Evolutionary conservation across 176 grass and related monocot genomes (phyloP), one percentile per base, ranked within the genome.

Genomic region (Oryza punctata): DNA sequence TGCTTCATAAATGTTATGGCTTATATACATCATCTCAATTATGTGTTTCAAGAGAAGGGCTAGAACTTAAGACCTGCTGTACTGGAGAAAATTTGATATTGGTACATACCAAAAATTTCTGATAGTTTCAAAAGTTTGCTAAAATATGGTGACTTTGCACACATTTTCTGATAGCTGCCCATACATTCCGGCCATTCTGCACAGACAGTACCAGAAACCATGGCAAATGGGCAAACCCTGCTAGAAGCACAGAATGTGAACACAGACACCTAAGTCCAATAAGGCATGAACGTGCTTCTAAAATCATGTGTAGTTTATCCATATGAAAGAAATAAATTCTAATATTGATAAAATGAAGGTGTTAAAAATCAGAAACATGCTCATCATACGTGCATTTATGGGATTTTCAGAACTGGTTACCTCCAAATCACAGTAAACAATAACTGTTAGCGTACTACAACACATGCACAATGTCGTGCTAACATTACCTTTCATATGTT

Each of bases 201-300:
- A 76, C 45, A 60, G 16, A 69, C 44, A 77, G 15, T 84, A 77
- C 74, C 74, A 78, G 47, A 78, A 70, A 70, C 47, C 64, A 69
- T 78, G 46, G 59, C 14, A 63, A 68, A 77, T 76, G 63, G 46
- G 46, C 28, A 78, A 82, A 65, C 60, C 61, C 83, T 60, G 50
- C 66, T 81, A 86, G 57, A 85, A 72, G 88, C 44, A 85, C 10
- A 65, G 40, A 73, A 44, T 81, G 46, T 73, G 45, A 83, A 69
- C 54, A 76, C 43, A 50, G 16, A 60, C 59, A 43, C 37, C 30
- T 38, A 73, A 82, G 47, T 28, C 80, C 38, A 69, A 70, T 25
- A 45, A 85, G 41, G 11, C 21, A 68, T 4, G 12, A 78, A 7
- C 52, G 29, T 64, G 68, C 45, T 69, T 65, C 49, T 84, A 45